A percentile compares a stretch with the other conserved stretches of the same genome.
These are phyloP conservation scores for Aspergillus conjunctus DNA, from an alignment of 495 filamentous ascomycete genomes.

Conservation along the genomic window DNA sequence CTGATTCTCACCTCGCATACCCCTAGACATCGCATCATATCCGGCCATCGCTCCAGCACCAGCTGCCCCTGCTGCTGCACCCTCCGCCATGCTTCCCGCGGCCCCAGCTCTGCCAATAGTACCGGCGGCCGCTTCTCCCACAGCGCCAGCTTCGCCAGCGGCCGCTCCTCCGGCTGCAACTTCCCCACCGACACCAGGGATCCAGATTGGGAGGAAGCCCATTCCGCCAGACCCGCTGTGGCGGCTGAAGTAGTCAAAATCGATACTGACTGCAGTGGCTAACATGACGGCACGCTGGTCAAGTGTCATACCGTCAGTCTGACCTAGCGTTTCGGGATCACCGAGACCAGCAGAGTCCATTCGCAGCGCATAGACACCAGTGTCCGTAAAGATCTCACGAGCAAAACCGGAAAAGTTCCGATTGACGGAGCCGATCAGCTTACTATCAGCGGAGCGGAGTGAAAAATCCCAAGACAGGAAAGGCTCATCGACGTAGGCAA, in stretches of 20 bases:
- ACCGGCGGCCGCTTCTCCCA: conserved; percentile 41
- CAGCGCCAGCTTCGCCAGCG: conserved; percentile 46
- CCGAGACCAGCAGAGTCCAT: conserved; percentile 64
- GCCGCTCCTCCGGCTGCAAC: conserved; percentile 49
- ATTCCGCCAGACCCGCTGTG: conserved; percentile 52
- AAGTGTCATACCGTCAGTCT: conserved; percentile 59
- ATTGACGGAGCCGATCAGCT: conserved; percentile 63
- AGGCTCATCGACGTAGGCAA: conserved; percentile 62
- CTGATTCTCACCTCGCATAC: conserved; percentile 30
- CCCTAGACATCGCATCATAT: conserved; percentile 65
- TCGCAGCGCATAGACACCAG: conserved; percentile 67
- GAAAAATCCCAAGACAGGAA: conserved; percentile 63
- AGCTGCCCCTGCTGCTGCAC: conserved; percentile 44
- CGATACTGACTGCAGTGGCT: conserved; percentile 68
- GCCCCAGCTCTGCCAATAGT: conserved; percentile 38
- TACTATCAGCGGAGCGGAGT: conserved; percentile 48
- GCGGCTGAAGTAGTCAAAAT: conserved; percentile 75
- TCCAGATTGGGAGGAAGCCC: conserved; percentile 62
- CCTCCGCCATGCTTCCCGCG: conserved; percentile 44
- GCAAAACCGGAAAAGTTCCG: conserved; percentile 69
- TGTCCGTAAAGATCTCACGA: conserved; percentile 73
- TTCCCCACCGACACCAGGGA: conserved; percentile 56
- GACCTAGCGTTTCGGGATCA: conserved; percentile 35
- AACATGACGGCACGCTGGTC: conserved; percentile 74
- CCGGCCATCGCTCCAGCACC: conserved; percentile 64